Evolutionary conservation across 2,329 filamentous ascomycete species (phyloP), one percentile per base, ranked within the genome.

Genomic region (Diaporthe sp.): DNA sequence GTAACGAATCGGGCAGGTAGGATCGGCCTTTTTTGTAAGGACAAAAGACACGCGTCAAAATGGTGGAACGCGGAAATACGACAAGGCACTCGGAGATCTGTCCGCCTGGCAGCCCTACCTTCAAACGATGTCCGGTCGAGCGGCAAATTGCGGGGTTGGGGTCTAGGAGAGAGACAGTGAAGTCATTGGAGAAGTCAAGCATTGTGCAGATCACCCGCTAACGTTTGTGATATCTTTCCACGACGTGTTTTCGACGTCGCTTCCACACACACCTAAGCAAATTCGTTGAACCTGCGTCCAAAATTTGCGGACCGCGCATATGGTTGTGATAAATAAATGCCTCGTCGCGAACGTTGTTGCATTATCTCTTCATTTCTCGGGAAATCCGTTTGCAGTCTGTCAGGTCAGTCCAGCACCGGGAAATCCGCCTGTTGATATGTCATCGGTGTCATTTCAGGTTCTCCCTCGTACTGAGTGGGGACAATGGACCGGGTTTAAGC

Each of bases 361-460:
- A 9, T 20, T 28, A 15, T 25, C 7, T 63, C 39, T 12, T 17
- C 20, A 15, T 47, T 31, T 15, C 4, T 17, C 47, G 65, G 65
- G 39, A 68, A 53, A 68, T 53, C 65, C 65, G 65, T n/a, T 31
- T 17, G 47, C 28, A 13, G 47, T 68, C 12, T 68, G 13, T 34
- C 47, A 39, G 15, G 13, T 34, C 47, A 39, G 15, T 25, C 5
- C 12, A 53, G 22, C 6, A 5, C 65, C 65, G 65, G 65, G 65
- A 53, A 53, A 39, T 68, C 65, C 65, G 65, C 15, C 17, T 39
- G 13, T 49, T 68, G 65, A 53, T 13, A 25, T 68, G 65, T 53
- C 47, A 53, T 53, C 22, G 31, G 28, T 34, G 63, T 68, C 28
- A 68, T 51, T 68, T 17, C 44, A 37, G 17, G 28, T n/a, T 17